Conservation (phyloP, 768 basidiomycete genomes). For the Galerina marginata region DNA sequence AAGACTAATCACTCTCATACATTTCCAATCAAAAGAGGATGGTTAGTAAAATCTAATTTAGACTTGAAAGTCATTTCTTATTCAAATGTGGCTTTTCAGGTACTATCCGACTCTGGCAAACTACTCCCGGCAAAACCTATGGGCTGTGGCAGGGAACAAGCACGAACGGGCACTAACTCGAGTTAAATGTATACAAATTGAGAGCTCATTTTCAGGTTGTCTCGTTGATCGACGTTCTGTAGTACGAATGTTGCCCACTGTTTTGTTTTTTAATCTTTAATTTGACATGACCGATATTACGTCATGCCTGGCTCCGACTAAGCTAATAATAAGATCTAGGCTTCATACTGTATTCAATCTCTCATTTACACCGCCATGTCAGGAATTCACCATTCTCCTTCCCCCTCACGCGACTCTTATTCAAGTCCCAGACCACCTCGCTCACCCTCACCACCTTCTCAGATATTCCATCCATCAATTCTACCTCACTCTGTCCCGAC, state of each 20-base stretch:
- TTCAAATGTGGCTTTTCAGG: conserved; percentile 46
- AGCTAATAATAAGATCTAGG: not conserved
- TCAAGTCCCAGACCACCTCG: conserved; percentile 23
- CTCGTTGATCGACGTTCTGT: conserved; percentile 24
- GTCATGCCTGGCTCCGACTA: conserved; percentile 7
- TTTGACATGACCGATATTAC: conserved; percentile 10
- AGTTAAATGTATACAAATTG: conserved; percentile 25
- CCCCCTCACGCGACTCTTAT: conserved; percentile 18
- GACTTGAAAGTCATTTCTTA: no score
- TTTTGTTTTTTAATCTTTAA: conserved; percentile 6
- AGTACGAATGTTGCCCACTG: conserved; percentile 21
- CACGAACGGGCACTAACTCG: conserved; percentile 36
- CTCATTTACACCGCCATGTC: conserved; percentile 22
- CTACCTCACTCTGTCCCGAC: conserved; percentile 51
- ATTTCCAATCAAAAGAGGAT: conserved; percentile 58
- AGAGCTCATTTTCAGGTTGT: conserved; percentile 26
- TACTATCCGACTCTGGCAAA: conserved; percentile 97
- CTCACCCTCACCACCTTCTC: conserved; percentile 44
- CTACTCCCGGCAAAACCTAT: conserved; percentile 90
- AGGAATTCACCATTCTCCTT: conserved; percentile 20
- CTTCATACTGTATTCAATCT: not conserved
- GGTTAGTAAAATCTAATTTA: conserved; percentile 46
- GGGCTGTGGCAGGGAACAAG: conserved; percentile 81
- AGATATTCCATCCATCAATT: conserved; percentile 51
- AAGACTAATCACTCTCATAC: not conserved